Base-by-base conservation (phyloP, 768 basidiomycete species). In the Hygrophorus russula region DNA sequence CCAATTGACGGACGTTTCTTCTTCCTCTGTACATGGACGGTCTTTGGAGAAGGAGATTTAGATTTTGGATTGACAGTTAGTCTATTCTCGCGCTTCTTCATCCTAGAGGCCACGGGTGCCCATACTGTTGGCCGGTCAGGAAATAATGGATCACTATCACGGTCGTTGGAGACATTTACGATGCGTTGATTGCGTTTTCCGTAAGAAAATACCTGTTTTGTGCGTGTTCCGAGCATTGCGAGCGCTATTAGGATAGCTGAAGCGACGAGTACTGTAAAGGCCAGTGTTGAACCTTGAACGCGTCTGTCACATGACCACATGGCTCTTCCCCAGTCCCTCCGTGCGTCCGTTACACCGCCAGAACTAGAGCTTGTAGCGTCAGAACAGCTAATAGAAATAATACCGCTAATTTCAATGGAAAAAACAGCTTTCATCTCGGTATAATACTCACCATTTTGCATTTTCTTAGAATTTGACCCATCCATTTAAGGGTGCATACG, bases 361-460 rank as follows among this genome's bases (percentile, higher is more conserved):
- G 91, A 96, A 58, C 76, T 94, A 19, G 90, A 93, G 52, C 78
- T 93, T 42, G 75, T 94, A 43, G 87, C 92, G 1, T 86, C 76
- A 14, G 84, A 96, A 52, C 74, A 89, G 47, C 67, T 82, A 30
- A 70, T 97, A 36, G 86, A 91, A 49, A 86, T 96, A 46, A 72
- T 92, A 1, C 92, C 92, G 0, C 67, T 90, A 19, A 87, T 96
- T 49, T 68, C 83, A 5, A 93, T 94, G 88, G 88, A 91, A 55
- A 77, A 73, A 50, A 91, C 91, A 18, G 81, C 91, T 24, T 84
- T 97, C 56, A 87, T 97, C 49, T 89, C 91, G 60, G 92, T 87
- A 70, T 52, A 53, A 49, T 45, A 46, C 42, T 36, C 34, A 47
- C 19, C 45, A 50, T 47, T 29, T 36, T 29, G n/a, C 24, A 27